Conservation (phyloP, 2,329 filamentous ascomycete species). For the Aspergillus eucalypticola region DNA sequence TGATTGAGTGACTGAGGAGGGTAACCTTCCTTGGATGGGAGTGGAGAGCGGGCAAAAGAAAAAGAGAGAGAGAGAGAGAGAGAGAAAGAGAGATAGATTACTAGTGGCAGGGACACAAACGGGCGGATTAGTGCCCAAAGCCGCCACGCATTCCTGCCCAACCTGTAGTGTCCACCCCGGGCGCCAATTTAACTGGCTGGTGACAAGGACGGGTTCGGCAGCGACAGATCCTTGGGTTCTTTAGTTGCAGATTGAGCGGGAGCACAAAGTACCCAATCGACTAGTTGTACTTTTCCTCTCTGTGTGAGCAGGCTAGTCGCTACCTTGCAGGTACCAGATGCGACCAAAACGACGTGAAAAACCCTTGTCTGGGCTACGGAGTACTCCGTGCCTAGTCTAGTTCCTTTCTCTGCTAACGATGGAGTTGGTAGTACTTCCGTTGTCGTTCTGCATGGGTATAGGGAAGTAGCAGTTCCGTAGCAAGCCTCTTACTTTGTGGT, state of each 20-base stretch:
- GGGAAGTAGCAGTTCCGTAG: background rate
- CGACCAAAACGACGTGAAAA: background rate
- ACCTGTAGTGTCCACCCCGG: slow-evolving; percentile 21
- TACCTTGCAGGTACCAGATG: background rate
- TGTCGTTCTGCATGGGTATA: background rate
- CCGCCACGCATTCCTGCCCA: slow-evolving; percentile 41
- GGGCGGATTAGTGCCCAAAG: slow-evolving; percentile 33
- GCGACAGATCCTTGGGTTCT: background rate
- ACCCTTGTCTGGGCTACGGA: background rate
- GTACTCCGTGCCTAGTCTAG: background rate
- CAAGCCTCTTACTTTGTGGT: background rate
- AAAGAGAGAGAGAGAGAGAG: too few species aligned
- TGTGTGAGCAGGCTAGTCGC: background rate
- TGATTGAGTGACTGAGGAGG: background rate
- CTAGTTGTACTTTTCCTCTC: background rate
- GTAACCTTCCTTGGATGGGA: background rate
- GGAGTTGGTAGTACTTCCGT: background rate
- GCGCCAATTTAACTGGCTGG: slow-evolving; percentile 9
- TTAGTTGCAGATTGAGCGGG: slow-evolving; percentile 1
- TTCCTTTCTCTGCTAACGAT: too few species aligned
- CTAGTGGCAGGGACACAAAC: slow-evolving; percentile 4
- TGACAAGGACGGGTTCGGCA: background rate
- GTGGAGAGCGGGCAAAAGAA: background rate
- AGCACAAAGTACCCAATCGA: background rate
- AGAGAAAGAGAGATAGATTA: background rate